Percentiles rank a stretch among this genome's conserved stretches.
Conservation (phyloP, 1,284 basidiomycete genomes). For the Takashimella tepidaria region DNA sequence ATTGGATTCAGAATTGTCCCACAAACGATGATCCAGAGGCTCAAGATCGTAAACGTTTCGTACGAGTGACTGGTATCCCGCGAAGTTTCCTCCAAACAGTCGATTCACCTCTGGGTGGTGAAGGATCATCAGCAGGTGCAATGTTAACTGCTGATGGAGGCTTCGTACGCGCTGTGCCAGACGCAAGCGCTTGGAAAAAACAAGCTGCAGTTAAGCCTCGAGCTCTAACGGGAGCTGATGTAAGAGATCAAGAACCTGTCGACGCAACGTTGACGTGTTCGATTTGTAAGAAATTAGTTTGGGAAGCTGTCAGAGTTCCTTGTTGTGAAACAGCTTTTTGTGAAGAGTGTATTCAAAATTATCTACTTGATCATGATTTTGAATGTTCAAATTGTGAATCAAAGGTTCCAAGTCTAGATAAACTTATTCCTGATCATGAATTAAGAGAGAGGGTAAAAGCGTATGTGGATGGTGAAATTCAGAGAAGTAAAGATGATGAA, state of each 20-base stretch:
- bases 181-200: slow-evolving; percentile 88
- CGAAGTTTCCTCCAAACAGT: slow-evolving; percentile 95
- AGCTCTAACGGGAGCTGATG: slow-evolving; percentile 72
- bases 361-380: slow-evolving; percentile 87
- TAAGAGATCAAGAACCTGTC: slow-evolving; percentile 70
- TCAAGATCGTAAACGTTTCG: slow-evolving; percentile 90
- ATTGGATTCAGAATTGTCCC: slow-evolving; percentile 99
- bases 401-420: slow-evolving; percentile 79
- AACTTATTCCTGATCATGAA: slow-evolving; percentile 70
- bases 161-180: slow-evolving; percentile 90
- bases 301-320: slow-evolving; percentile 82
- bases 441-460: slow-evolving; percentile 68
- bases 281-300: slow-evolving; percentile 82
- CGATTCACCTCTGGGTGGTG: slow-evolving; percentile 66
- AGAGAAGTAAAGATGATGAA: slow-evolving; percentile 66
- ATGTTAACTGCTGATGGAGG: slow-evolving; percentile 97
- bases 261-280: slow-evolving; percentile 75
- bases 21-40: slow-evolving; percentile 94
- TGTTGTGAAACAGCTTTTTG: slow-evolving; percentile 87
- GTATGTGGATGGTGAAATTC: slow-evolving; percentile 77
- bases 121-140: slow-evolving; percentile 71
- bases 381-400: slow-evolving; percentile 80
- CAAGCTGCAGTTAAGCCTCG: slow-evolving; percentile 69
- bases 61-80: slow-evolving; percentile 96
- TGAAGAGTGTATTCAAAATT: slow-evolving; percentile 88